Conservation (phyloP, 305 asterid genomes). For the Solanum hybrid region DNA sequence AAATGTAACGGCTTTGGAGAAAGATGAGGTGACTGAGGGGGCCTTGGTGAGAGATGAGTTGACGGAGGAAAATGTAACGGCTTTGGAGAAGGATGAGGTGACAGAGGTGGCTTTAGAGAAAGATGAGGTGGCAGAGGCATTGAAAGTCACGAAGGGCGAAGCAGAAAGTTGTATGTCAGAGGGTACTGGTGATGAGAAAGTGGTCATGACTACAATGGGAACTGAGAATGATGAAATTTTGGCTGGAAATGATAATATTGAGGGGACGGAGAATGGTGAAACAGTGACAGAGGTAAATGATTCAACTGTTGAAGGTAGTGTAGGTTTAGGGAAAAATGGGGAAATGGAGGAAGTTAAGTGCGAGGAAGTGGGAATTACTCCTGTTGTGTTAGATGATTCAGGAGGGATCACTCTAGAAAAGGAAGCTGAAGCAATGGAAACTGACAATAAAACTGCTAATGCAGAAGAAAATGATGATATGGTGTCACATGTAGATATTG, state of each 20-base stretch:
- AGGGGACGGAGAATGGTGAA: background rate
- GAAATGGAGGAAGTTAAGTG: constrained; percentile 22
- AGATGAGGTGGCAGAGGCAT: background rate
- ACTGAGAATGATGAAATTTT: background rate
- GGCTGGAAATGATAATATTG: background rate
- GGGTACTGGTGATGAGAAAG: constrained; percentile 1
- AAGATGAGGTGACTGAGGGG: background rate
- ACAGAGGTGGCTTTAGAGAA: background rate
- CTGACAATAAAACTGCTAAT: constrained; percentile 6
- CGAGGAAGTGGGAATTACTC: constrained; percentile 3
- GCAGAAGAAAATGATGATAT: constrained; percentile 36
- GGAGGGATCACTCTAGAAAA: background rate
- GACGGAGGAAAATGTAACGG: constrained; percentile 6
- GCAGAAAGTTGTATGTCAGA: background rate
- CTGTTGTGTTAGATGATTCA: background rate
- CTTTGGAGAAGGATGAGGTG: background rate
- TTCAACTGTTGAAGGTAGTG: constrained; percentile 14
- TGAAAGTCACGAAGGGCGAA: background rate
- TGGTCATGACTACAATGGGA: background rate
- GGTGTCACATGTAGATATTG: constrained; percentile 27
- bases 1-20: constrained; percentile 12
- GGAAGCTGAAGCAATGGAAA: constrained; percentile 8
- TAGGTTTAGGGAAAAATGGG: constrained; percentile 21
- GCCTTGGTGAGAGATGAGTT: background rate
- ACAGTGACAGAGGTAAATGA: constrained; percentile 18